Evolutionary conservation across 257 asterid species (phyloP).

Genomic region (Craterostigma plantagineum): DNA sequence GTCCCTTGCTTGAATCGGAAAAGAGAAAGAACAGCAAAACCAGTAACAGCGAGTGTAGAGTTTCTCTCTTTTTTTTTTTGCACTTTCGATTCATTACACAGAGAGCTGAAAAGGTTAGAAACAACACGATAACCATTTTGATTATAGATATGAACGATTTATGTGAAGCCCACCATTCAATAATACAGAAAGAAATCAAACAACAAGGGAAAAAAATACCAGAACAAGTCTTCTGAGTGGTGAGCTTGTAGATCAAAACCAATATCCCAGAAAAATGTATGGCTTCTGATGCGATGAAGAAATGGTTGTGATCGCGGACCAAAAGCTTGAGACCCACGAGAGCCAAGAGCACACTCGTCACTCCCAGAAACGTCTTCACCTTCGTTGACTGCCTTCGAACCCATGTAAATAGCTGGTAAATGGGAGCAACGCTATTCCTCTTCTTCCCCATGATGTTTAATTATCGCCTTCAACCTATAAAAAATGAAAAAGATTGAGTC

Average conservation of each 20-base stretch:
- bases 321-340: conserved; percentile 48
- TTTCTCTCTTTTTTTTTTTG: too few relatives aligned
- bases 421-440: conserved; percentile 27
- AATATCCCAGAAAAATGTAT: conserved; percentile 53
- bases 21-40: too few relatives aligned
- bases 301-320: conserved; percentile 35
- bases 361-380: conserved; percentile 46
- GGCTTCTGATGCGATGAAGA: conserved; percentile 47
- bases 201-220: conserved; percentile 17
- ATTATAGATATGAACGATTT: too few relatives aligned
- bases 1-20: too few relatives aligned
- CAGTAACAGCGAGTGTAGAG: too few relatives aligned
- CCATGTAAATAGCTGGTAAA: conserved; percentile 48
- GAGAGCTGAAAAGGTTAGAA: too few relatives aligned
- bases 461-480: neutral
- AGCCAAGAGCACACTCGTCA: conserved; percentile 12
- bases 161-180: too few relatives aligned
- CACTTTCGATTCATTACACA: too few relatives aligned
- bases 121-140: too few relatives aligned
- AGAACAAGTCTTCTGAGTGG: conserved; percentile 57
- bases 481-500: too few relatives aligned
- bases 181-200: neutral
- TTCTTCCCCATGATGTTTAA: conserved; percentile 41
- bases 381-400: conserved; percentile 63
- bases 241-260: conserved; percentile 64